Base-by-base conservation (phyloP, 495 filamentous ascomycete genomes). In the Cercophora samala region DNA sequence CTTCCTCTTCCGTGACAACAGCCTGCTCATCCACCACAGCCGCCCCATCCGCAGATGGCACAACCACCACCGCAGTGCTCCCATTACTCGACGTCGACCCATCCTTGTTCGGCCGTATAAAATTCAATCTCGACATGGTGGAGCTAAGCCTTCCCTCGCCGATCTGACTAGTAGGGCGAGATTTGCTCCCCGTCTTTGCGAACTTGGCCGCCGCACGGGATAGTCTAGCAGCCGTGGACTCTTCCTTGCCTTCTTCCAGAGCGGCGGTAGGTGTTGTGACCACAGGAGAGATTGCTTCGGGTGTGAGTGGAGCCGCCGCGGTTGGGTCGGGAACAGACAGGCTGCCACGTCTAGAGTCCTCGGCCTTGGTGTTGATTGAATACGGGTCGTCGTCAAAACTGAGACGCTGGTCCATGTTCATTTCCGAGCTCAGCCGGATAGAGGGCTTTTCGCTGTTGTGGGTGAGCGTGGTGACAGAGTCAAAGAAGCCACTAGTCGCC, bases 71-170 rank as follows among this genome's bases (percentile, higher is more conserved):
- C 72, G 52, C 71, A 24, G 52, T 64, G 18, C 58, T 60, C 17
- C 58, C 58, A 17, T 60, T 60, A 17, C 58, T 60, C 13, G 58
- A 25, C 58, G 23, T 62, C 18, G 18, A 69, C 19, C 77, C 75
- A 53, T 87, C 84, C 60, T 79, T 84, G 71, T 82, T 85, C 24
- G 79, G 75, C 58, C 80, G 81, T 25, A 79, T 74, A 23, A 87
- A 83, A 2, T 84, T 85, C 25, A 93, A 80, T 56, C 88, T 84
- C 19, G 87, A 85, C 53, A 93, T 85, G 1, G 88, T 88, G n/a
- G 83, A 69, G 70, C 88, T 88, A 26, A 91, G 82, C 62, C 89
- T 77, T 52, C 82, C 87, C 60, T 93, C 90, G 23, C 89, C 88
- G 6, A 82, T 79, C 67, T 90, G 87, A 69, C 89, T 91, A 22